Evolutionary conservation across 768 basidiomycete species (phyloP), one percentile per base, ranked within the genome.

Genomic region (Boletales sp.): DNA sequence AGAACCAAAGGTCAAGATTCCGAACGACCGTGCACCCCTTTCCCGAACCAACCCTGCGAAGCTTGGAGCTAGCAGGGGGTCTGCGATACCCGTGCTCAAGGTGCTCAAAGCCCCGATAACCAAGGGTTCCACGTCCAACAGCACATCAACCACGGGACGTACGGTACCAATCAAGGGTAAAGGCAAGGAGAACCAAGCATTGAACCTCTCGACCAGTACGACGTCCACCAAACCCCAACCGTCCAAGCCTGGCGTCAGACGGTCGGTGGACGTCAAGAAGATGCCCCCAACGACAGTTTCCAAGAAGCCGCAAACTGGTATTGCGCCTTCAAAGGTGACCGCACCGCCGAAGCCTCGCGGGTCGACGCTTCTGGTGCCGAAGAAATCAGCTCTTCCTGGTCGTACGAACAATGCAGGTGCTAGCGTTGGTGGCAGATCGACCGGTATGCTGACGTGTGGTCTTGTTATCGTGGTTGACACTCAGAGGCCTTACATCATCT

Each of bases 141-240:
- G 15, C 13, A 34, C 11, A 34, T 34, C 34, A 14, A 27, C 2
- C 24, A 15, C 34, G 34, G 15, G 34, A 34, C 34, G 13, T 4
- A 30, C 17, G 37, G 43, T 49, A 35, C 42, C 47, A 29, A 43
- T 46, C 13, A 12, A 15, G 15, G n/a, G 43, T 31, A 55, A 38
- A 11, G 29, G 43, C 27, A 47, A 65, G 35, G 63, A 63, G 43
- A 62, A 62, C 36, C 39, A 29, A 18, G 2, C 47, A 34, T 36
- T 38, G 40, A 40, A 38, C 3, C 27, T 47, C 42, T 30, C 40
- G 36, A 54, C 35, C 3, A 35, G 9, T 18, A 42, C 31, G 51
- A 52, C 47, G 40, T 8, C 37, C 46, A 50, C 31, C 18, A 4
- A 43, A 39, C 39, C 35, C 30, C 34, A 50, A 15, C 10, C n/a